These are phyloP conservation scores for Ogataea corticis DNA, from an alignment of 805 yeast species.

Conservation along the genomic window DNA sequence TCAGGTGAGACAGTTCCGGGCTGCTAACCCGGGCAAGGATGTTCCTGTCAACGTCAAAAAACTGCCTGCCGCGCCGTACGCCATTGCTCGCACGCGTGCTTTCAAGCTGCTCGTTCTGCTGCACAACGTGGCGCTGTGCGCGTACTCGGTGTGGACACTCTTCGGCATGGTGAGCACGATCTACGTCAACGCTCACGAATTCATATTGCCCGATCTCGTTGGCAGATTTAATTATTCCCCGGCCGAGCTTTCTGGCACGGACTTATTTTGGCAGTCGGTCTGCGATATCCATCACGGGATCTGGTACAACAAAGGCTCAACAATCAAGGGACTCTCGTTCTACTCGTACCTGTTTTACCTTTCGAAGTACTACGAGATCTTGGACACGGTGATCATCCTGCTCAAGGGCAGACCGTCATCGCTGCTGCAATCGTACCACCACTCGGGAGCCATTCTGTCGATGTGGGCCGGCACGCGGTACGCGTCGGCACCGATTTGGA, in stretches of 20 bases:
- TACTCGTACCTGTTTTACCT: constrained; percentile 69
- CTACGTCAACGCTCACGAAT: constrained; percentile 38
- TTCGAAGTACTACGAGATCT: constrained; percentile 69
- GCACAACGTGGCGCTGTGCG: constrained; percentile 62
- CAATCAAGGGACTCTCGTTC: constrained; percentile 46
- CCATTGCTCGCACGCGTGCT: constrained; percentile 41
- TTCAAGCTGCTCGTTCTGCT: constrained; percentile 58
- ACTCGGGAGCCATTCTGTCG: constrained; percentile 77
- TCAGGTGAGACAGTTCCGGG: constrained; percentile 39
- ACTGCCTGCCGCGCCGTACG: constrained; percentile 55
- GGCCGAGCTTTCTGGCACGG: constrained; percentile 28
- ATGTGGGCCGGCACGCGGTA: constrained; percentile 79
- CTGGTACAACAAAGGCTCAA: constrained; percentile 40
- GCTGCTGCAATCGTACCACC: constrained; percentile 71
- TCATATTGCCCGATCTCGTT: constrained; percentile 31
- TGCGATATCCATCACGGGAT: constrained; percentile 63
- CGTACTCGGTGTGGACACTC: constrained; percentile 72
- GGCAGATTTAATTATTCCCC: constrained; percentile 21
- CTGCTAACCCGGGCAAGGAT: constrained; percentile 28
- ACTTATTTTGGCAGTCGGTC: constrained; percentile 58
- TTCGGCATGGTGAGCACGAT: constrained; percentile 61
- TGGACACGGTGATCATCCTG: constrained; percentile 67
- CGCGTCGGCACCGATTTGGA: constrained; percentile 77
- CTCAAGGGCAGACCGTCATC: constrained; percentile 68
- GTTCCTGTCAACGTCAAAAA: constrained; percentile 32